A percentile compares a stretch with the other conserved stretches of the same genome.
These are phyloP conservation scores for Orbilia quercus DNA, from an alignment of 2,329 filamentous ascomycete species.

Conservation along the genomic window DNA sequence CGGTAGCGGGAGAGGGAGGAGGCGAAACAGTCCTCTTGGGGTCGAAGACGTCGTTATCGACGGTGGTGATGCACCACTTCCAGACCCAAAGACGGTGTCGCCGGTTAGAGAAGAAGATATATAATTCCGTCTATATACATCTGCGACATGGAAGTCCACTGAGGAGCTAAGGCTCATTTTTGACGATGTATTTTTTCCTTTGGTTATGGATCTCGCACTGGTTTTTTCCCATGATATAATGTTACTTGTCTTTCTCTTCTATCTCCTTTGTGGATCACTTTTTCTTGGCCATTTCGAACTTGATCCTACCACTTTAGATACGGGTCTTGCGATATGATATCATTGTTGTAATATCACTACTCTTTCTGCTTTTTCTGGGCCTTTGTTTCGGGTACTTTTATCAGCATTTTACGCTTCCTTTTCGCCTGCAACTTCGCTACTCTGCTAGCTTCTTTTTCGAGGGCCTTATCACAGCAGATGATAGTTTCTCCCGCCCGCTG, in stretches of 20 bases:
- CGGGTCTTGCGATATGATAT: not conserved
- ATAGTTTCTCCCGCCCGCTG: too few relatives aligned
- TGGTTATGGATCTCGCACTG: not conserved
- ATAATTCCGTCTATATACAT: not conserved
- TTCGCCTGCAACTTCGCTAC: too few relatives aligned
- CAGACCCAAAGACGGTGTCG: conserved; percentile 24
- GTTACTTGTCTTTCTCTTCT: not conserved
- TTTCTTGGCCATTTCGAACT: not conserved
- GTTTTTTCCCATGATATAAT: not conserved
- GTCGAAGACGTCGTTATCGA: conserved; percentile 40
- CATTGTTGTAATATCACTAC: too few relatives aligned
- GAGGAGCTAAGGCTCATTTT: not conserved
- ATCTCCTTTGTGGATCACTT: not conserved
- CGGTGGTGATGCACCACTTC: conserved; percentile 47
- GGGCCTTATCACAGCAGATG: too few relatives aligned
- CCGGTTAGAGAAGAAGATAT: not conserved
- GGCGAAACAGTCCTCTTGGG: conserved; percentile 11
- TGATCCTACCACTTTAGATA: not conserved
- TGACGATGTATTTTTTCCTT: not conserved
- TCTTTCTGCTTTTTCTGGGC: too few relatives aligned
- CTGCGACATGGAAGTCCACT: not conserved
- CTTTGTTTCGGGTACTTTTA: too few relatives aligned
- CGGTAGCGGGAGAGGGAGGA: conserved; percentile 4
- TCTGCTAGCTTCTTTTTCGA: too few relatives aligned
- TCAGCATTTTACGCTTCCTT: too few relatives aligned